Percentiles rank a stretch among this genome's conserved stretches.
phyloP scores from a whole-genome alignment of 768 basidiomycete species.

The Brasilioporus rufonigricans region DNA sequence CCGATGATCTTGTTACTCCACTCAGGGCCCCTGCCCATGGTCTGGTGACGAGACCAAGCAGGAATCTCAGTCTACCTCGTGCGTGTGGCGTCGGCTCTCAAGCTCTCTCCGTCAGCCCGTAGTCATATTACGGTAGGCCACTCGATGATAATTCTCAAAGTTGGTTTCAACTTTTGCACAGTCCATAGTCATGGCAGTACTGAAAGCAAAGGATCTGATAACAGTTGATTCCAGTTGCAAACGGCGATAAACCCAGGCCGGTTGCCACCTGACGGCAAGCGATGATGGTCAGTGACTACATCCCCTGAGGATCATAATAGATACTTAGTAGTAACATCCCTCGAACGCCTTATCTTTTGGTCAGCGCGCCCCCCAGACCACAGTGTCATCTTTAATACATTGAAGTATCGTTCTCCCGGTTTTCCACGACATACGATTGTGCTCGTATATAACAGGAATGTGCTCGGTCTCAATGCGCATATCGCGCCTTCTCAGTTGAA shows the following conservation, averaged over 20 bases:
- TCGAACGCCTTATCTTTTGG: background rate
- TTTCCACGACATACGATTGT: background rate
- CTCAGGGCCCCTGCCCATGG: background rate
- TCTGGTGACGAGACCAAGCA: background rate
- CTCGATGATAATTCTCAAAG: background rate
- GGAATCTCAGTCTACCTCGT: background rate
- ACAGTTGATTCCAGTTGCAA: background rate
- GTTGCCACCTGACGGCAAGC: slow-evolving; percentile 5
- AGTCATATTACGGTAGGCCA: background rate
- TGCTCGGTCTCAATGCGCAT: background rate
- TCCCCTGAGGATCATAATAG: background rate
- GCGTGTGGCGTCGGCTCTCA: background rate
- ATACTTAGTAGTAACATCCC: background rate
- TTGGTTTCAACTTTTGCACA: background rate
- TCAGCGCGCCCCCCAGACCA: background rate
- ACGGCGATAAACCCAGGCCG: background rate
- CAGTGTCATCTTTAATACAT: slow-evolving; percentile 8
- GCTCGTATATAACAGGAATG: background rate
- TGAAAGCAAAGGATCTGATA: background rate
- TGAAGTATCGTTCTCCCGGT: background rate
- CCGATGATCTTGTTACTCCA: background rate
- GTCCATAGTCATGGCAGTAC: too few species aligned
- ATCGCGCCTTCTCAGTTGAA: background rate
- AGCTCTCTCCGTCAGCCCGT: background rate
- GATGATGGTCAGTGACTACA: background rate